These are phyloP conservation scores for Aspergillus novoparasiticus DNA, from an alignment of 2,329 filamentous ascomycete species.

Conservation along the genomic window DNA sequence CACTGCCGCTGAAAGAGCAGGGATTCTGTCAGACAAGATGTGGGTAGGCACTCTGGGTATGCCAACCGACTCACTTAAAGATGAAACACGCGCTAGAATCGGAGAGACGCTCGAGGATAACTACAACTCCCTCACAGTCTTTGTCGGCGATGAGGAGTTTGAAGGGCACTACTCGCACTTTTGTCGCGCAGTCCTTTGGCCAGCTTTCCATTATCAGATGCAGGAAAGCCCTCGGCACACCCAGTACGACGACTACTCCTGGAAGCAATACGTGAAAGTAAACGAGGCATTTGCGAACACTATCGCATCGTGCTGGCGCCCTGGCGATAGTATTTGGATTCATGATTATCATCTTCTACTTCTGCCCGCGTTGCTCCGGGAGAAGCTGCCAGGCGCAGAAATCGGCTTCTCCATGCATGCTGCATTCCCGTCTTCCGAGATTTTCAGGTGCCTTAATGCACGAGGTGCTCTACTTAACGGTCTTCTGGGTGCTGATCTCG, in stretches of 20 bases:
- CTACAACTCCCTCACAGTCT: constrained; percentile 79
- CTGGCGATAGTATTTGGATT: constrained; percentile 88
- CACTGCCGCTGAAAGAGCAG: constrained; percentile 72
- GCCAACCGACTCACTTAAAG: constrained; percentile 81
- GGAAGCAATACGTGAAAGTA: constrained; percentile 87
- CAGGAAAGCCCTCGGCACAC: constrained; percentile 97
- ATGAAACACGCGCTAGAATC: constrained; percentile 77
- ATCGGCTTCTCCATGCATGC: constrained; percentile 96
- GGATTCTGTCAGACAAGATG: constrained; percentile 69
- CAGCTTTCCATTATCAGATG: constrained; percentile 96
- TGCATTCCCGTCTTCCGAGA: constrained; percentile 91
- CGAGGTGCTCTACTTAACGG: constrained; percentile 84
- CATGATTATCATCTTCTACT: constrained; percentile 93
- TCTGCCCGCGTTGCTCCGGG: constrained; percentile 81
- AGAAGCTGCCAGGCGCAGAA: constrained; percentile 80
- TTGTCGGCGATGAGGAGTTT: constrained; percentile 85
- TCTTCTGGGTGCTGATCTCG: constrained; percentile 86
- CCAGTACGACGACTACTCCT: constrained; percentile 93
- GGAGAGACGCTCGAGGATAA: constrained; percentile 77
- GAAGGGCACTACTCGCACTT: constrained; percentile 93
- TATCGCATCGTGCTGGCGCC: constrained; percentile 86
- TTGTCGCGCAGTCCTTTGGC: constrained; percentile 95
- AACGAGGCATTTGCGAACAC: constrained; percentile 91
- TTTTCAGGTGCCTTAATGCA: constrained; percentile 85
- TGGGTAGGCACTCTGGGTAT: constrained; percentile 93